Evolutionary conservation across 2,329 filamentous ascomycete genomes (phyloP), one percentile per base, ranked within the genome.

Genomic region (Fusarium bactridioides): DNA sequence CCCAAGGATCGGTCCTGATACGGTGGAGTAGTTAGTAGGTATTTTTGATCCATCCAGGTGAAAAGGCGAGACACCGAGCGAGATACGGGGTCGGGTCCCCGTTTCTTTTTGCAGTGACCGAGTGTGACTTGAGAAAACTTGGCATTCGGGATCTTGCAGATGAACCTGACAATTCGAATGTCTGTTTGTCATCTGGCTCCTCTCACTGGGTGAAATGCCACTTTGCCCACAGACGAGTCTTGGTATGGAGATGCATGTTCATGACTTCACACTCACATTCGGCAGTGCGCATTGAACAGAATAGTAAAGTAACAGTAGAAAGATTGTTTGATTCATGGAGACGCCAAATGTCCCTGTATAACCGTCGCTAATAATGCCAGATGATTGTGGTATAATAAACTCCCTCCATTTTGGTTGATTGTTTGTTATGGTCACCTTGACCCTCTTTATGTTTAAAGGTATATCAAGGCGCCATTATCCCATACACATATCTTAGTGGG

Each of bases 331-430:
- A 77, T 77, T 77, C 64, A 67, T 76, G 27, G 64, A 67, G 72
- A 68, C 67, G 53, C 71, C 64, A 66, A 62, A 60, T 64, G 65
- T 58, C 69, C 59, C 64, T 23, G 47, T 59, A 64, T 69, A 69
- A 61, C 72, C 65, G 61, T 77, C 75, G 75, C 75, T 77, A 75
- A 77, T 77, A 75, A 77, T 74, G 65, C 69, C 64, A 63, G 31
- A 76, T 73, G 50, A 64, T 66, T 43, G 62, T 72, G 57, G 53
- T 73, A 74, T 70, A 69, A 70, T 62, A 63, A 64, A 67, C 54
- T 66, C 61, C 59, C 54, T 62, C 72, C 61, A 37, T 73, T 63
- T 67, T 56, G 44, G 47, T 35, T 35, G 33, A 53, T 35, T 35
- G 11, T 43, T 61, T 50, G 40, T 21, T 48, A 51, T 45, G 53